These are phyloP conservation scores for Physcomitrellopsis africana DNA, from an alignment of 225 moss, liverwort and hornwort genomes.

Conservation along the genomic window DNA sequence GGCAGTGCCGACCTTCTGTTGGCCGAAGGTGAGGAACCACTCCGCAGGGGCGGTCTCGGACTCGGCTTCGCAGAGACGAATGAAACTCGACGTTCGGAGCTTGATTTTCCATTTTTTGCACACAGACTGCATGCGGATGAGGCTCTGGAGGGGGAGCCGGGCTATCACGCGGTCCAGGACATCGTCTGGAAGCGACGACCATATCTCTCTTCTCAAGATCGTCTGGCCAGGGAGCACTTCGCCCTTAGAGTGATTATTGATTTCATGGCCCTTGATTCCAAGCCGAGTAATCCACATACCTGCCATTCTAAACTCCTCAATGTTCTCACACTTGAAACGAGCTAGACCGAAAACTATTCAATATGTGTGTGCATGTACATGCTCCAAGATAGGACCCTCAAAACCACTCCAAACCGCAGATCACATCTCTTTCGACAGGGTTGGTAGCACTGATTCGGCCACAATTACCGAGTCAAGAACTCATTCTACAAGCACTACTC, in stretches of 20 bases:
- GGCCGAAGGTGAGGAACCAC: slow-evolving; percentile 56
- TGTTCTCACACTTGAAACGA: neutral
- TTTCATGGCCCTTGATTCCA: slow-evolving; percentile 42
- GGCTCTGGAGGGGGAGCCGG: slow-evolving; percentile 39
- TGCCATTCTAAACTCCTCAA: slow-evolving; percentile 30
- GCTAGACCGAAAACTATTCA: neutral
- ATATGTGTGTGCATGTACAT: neutral
- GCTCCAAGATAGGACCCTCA: neutral
- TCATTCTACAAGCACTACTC: neutral
- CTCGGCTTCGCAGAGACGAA: slow-evolving; percentile 37
- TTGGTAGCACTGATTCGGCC: neutral
- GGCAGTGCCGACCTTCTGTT: slow-evolving; percentile 31
- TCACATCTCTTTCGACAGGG: neutral
- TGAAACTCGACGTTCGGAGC: slow-evolving; percentile 39
- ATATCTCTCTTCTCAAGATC: slow-evolving; percentile 35
- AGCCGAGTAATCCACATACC: slow-evolving; percentile 58
- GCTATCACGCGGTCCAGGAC: slow-evolving; percentile 42
- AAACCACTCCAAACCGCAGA: neutral
- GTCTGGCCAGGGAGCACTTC: neutral
- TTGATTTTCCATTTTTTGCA: slow-evolving; percentile 58
- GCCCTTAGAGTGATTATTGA: neutral
- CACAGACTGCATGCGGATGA: slow-evolving; percentile 48
- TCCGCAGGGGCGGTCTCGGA: slow-evolving; percentile 7
- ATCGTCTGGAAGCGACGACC: slow-evolving; percentile 46
- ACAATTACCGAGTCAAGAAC: neutral